Base-by-base conservation (phyloP, 306 rosid genomes). In the Gillenia trifoliata region DNA sequence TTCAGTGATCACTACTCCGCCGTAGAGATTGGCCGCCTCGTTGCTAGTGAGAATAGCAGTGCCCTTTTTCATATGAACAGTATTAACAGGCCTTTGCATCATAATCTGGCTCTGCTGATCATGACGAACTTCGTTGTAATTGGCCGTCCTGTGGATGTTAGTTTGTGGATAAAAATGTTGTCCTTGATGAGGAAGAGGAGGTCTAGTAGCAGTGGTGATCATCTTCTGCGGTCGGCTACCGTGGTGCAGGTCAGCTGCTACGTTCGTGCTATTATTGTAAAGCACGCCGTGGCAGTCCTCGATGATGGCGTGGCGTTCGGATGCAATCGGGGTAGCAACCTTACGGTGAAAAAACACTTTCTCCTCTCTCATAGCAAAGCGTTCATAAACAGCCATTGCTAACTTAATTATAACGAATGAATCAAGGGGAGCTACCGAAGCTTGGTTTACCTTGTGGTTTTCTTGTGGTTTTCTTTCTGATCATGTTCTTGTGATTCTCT, bases 1-100 rank as follows among this genome's bases (percentile, higher is more conserved):
- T 30, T 6, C 66, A 74, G 78, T 74, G 10, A 50, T 8, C 50
- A 49, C 19, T 6, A 7, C 0, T 5, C 78, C 78, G 11, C 77
- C 74, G 20, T 26, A 38, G 23, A 16, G 33, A 47, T 69, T 28
- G 36, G 79, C 79, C 26, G 70, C 57, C 33, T 80, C 82, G 19
- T 70, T 67, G 55, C 71, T 40, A 40, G 47, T 54, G 5, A 79
- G 25, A 30, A 59, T 17, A 45, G 52, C 52, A 45, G 7, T 16
- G 52, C 3, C 20, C 52, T 0, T 45, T 45, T 4, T 15, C 20
- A 4, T 15, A 13, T 13, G 62, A 56, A 56, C 7, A 56, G 6
- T 23, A 56, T 3, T 56, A 56, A n/a, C 25, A 8, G 59, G 26
- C 59, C 25, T 2, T 59, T 59, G 17, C 16, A 25, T 28, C 64